These are phyloP conservation scores for Asterophora parasitica DNA, from an alignment of 768 basidiomycete species.

Conservation along the genomic window DNA sequence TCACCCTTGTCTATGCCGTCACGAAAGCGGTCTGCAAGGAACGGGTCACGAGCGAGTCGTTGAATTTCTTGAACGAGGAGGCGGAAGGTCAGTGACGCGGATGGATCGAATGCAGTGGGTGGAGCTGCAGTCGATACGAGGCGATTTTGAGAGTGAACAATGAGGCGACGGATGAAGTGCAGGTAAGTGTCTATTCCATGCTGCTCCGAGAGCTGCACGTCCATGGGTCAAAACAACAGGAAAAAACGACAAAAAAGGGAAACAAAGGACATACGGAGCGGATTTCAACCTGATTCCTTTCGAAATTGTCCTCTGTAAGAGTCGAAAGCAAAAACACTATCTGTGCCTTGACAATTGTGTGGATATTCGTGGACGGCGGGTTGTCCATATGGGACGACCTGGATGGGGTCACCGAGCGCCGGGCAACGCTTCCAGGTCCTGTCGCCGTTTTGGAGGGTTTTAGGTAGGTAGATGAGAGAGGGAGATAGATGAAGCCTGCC, in stretches of 20 bases:
- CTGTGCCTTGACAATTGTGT: constrained; percentile 93
- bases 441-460: constrained; percentile 63
- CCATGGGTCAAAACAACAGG: constrained; percentile 12
- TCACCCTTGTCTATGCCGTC: constrained; percentile 88
- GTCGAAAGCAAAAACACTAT: constrained; percentile 97
- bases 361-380: constrained; percentile 79
- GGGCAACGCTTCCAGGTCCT: constrained; percentile 60
- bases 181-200: constrained; percentile 97
- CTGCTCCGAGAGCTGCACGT: constrained; percentile 82
- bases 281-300: constrained; percentile 90
- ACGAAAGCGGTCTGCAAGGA: constrained; percentile 84
- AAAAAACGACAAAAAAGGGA: constrained; percentile 14
- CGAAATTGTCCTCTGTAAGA: constrained; percentile 95
- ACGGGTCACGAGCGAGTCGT: constrained; percentile 85
- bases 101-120: constrained; percentile 68
- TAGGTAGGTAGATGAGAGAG: constrained; percentile 35
- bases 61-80: constrained; percentile 85
- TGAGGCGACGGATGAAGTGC: constrained; percentile 95
- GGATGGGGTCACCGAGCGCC: constrained; percentile 72
- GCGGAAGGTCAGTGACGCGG: constrained; percentile 74
- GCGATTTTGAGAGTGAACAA: constrained; percentile 79
- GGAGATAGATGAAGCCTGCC: constrained; percentile 33
- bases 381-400: constrained; percentile 88
- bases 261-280: constrained; percentile 66
- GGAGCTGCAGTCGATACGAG: constrained; percentile 48